A percentile compares a stretch with the other conserved stretches of the same genome.
These are phyloP conservation scores for Pseudoturritis turrita DNA, from an alignment of 345 rosid species.

Conservation along the genomic window DNA sequence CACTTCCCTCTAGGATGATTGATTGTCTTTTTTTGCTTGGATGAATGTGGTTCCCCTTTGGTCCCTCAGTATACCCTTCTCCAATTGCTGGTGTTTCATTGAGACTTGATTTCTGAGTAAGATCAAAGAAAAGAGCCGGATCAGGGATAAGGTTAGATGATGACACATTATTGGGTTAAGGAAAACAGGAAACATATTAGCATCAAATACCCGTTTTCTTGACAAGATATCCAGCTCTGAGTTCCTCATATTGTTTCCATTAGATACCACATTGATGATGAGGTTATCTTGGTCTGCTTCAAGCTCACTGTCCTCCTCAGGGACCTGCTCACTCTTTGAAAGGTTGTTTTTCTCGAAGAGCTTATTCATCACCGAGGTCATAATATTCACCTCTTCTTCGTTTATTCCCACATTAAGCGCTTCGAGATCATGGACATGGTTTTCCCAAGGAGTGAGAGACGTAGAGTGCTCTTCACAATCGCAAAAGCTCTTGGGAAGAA, in stretches of 20 bases:
- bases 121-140: conserved; percentile 12
- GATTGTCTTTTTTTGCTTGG: conserved; percentile 36
- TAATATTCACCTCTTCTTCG: conserved; percentile 58
- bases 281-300: conserved; percentile 42
- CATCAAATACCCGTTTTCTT: conserved; percentile 37
- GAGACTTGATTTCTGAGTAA: conserved; percentile 38
- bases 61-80: conserved; percentile 21
- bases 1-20: conserved; percentile 23
- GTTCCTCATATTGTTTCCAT: conserved; percentile 18
- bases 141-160: background rate
- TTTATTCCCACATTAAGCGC: conserved; percentile 36
- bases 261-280: conserved; percentile 46
- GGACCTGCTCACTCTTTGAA: background rate
- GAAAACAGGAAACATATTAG: background rate
- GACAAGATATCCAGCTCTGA: conserved; percentile 19
- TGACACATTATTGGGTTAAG: background rate
- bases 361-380: conserved; percentile 73
- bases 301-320: conserved; percentile 28
- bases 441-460: conserved; percentile 24
- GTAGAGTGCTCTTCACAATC: conserved; percentile 82
- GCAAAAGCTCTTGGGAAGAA: conserved; percentile 68
- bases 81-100: conserved; percentile 27
- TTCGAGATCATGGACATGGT: conserved; percentile 29
- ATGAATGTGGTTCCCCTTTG: conserved; percentile 24
- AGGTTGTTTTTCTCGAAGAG: conserved; percentile 50